phyloP scores from a whole-genome alignment of 1,139 yeast species.

The Yamadazyma dushanensis region DNA sequence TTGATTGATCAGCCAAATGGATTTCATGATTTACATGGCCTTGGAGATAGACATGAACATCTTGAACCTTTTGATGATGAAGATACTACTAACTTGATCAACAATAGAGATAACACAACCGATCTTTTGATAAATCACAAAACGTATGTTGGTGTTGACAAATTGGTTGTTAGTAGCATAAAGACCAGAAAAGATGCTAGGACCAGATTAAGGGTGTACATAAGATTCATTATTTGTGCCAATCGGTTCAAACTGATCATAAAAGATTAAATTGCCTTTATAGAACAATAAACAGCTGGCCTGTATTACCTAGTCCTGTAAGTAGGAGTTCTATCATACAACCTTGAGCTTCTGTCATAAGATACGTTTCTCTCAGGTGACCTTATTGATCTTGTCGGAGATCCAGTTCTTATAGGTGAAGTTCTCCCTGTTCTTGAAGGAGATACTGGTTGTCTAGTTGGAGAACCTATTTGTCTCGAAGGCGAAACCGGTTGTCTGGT shows the following conservation, averaged over 20 bases:
- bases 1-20: slow-evolving; percentile 7
- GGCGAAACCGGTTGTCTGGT: not conserved
- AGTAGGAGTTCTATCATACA: slow-evolving; percentile 1
- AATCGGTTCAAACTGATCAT: slow-evolving; percentile 8
- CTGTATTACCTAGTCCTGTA: not conserved
- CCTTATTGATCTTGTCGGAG: not conserved
- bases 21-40: no score
- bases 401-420: slow-evolving; percentile 6
- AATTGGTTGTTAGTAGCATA: slow-evolving; percentile 7
- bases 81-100: slow-evolving; percentile 8
- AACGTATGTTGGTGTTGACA: slow-evolving; percentile 6
- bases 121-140: slow-evolving; percentile 7
- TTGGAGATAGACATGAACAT: not conserved
- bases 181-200: slow-evolving; percentile 6
- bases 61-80: slow-evolving; percentile 7
- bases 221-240: slow-evolving; percentile 12
- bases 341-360: not conserved
- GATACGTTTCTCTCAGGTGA: slow-evolving; percentile 5
- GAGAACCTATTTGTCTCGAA: slow-evolving; percentile 3
- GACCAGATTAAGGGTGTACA: slow-evolving; percentile 9
- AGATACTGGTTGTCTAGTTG: slow-evolving; percentile 3
- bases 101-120: slow-evolving; percentile 9
- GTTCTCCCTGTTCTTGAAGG: slow-evolving; percentile 7
- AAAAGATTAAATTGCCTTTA: not conserved
- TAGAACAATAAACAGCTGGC: not conserved